Evolutionary conservation across 805 yeast genomes (phyloP), one percentile per base, ranked within the genome.

Genomic region (Ogataea pilisensis): DNA sequence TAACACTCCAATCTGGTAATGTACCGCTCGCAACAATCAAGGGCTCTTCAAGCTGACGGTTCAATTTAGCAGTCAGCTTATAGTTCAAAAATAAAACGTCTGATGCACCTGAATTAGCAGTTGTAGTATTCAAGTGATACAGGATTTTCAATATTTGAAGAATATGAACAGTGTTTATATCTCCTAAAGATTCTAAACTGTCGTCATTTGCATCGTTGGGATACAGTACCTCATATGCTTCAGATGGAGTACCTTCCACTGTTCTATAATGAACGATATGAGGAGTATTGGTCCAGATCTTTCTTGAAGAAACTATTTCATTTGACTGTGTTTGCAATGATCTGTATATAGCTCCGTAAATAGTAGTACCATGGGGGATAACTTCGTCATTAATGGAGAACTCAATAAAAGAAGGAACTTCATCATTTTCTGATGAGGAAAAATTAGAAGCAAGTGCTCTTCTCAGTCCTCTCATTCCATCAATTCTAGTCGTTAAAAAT

Each of bases 11-110:
- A 7, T 75, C 76, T 0, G 98, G 98, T 31, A 91, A 58, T 2
- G 85, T 75, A 0, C 91, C 93, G 57, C 95, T 80, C 0, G 95
- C 91, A 21, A 91, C 91, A 14, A 89, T 72, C 39, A 90, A 65
- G 0, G 95, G 93, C 48, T 91, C 97, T 51, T 90, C 96, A 32
- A 91, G 62, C 61, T 90, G 97, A 36, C 95, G 69, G 42, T 85
- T 83, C 39, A 93, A 66, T 58, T 90, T 91, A 0, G 95, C 95
- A 6, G 95, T 82, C 16, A 91, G 60, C 54, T 89, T 89, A 63
- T 87, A 78, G 57, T 86, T 89, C 51, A 81, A 65, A 54, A 88
- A 90, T 11, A 57, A 32, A 2, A 59, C 49, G 7, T 52, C 58
- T 1, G 64, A 53, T 6, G 63, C 58, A 9, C 58, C 61, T 0